These are phyloP conservation scores for Aphanomyces invadans DNA, from an alignment of 352 stramenopile species.

Conservation along the genomic window DNA sequence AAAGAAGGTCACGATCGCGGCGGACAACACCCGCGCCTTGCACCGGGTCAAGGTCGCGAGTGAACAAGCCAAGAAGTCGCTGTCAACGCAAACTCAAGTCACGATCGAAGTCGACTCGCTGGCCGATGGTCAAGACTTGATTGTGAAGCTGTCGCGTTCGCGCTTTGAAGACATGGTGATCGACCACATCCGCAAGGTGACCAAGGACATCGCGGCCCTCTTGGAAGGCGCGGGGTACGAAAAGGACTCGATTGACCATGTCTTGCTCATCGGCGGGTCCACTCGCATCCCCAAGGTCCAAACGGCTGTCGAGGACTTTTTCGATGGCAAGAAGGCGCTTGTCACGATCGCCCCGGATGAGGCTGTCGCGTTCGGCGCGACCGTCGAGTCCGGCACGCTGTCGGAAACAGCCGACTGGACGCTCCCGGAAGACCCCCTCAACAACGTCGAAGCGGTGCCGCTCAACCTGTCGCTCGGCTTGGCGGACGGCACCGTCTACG, in stretches of 20 bases:
- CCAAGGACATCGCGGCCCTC: conserved; percentile 86
- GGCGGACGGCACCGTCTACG: conserved; percentile 86
- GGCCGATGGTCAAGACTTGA: conserved; percentile 96
- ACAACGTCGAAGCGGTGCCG: conserved; percentile 89
- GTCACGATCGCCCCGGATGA: conserved; percentile 86
- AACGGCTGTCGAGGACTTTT: conserved; percentile 71
- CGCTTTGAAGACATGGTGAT: conserved; percentile 94
- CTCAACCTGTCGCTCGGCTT: conserved; percentile 89
- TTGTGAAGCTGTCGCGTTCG: conserved; percentile 94
- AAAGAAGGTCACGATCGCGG: conserved; percentile 87
- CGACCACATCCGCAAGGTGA: conserved; percentile 88
- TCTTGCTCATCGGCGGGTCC: conserved; percentile 95
- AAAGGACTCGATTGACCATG: conserved; percentile 89
- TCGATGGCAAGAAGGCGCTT: conserved; percentile 74
- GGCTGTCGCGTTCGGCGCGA: conserved; percentile 86
- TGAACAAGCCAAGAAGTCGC: conserved; percentile 95
- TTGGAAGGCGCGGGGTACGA: conserved; percentile 66
- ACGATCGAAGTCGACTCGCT: conserved; percentile 97
- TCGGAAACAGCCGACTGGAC: conserved; percentile 45
- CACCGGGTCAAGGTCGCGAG: conserved; percentile 93
- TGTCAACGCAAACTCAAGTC: conserved; percentile 93
- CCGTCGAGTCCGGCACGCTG: conserved; percentile 66
- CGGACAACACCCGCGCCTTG: conserved; percentile 88
- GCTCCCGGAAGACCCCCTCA: conserved; percentile 41
- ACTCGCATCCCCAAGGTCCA: conserved; percentile 96